A percentile compares a stretch with the other conserved stretches of the same genome.
These are phyloP conservation scores for Hypoxylon sp. DNA, from an alignment of 2,329 filamentous ascomycete genomes.

Conservation along the genomic window DNA sequence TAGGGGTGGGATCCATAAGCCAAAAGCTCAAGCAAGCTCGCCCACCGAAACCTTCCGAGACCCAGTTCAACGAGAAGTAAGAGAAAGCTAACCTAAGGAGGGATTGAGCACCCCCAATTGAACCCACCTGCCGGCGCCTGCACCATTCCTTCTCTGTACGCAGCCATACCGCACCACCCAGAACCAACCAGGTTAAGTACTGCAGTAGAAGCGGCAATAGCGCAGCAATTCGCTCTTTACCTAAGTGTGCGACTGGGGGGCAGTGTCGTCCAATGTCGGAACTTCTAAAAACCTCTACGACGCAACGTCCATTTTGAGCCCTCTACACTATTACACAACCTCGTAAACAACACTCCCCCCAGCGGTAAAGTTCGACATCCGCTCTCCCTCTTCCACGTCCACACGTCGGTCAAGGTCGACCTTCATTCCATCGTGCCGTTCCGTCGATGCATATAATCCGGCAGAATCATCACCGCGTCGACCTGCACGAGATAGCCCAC, in stretches of 20 bases:
- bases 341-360: conserved; percentile 33
- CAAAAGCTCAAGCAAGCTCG: conserved; percentile 26
- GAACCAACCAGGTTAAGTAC: conserved; percentile 12
- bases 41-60: conserved; percentile 37
- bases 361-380: conserved; percentile 22
- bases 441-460: conserved; percentile 34
- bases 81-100: conserved; percentile 19
- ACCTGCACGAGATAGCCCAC: conserved; percentile 34
- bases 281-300: conserved; percentile 34
- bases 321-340: conserved; percentile 21
- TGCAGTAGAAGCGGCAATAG: conserved; percentile 39
- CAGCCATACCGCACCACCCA: conserved; percentile 30
- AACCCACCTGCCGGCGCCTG: conserved; percentile 34
- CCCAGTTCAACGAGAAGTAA: conserved; percentile 24
- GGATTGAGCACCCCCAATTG: conserved; percentile 24
- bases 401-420: conserved; percentile 19
- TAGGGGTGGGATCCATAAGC: conserved; percentile 17
- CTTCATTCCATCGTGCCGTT: conserved; percentile 32
- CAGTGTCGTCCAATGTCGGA: conserved; percentile 35
- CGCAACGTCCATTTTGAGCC: conserved; percentile 31
- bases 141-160: conserved; percentile 38
- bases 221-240: conserved; percentile 31
- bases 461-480: conserved; percentile 32
- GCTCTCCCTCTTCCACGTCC: conserved; percentile 3
- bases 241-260: conserved; percentile 25